Evolutionary conservation across 129 eudicot genomes (phyloP).

Genomic region (Flaveria brownii): DNA sequence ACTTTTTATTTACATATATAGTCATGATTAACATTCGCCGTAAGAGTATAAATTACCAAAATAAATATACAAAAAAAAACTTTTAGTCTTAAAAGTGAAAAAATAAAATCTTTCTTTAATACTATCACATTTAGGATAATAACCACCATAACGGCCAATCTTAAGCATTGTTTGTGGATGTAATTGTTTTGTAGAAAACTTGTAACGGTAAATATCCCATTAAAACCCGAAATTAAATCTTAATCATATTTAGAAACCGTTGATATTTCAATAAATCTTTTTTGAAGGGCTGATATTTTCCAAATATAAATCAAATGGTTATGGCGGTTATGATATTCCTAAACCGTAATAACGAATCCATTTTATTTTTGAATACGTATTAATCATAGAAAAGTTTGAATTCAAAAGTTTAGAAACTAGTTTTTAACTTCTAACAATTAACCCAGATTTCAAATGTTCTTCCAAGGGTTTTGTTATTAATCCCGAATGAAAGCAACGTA

Average conservation of each 20-base stretch:
- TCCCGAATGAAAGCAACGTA: no score
- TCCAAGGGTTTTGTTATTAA: no score
- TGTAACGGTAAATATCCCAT: not conserved
- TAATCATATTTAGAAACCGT: not conserved
- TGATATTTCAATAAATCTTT: no score
- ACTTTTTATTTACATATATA: not conserved
- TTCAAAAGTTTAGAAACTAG: not conserved
- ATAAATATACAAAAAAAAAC: not conserved
- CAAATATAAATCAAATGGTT: not conserved
- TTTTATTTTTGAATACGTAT: not conserved
- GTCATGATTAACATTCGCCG: not conserved
- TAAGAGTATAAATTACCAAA: not conserved
- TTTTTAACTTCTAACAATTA: no score
- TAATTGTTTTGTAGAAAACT: not conserved
- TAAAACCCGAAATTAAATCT: not conserved
- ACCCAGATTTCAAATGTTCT: no score
- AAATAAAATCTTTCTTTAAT: not conserved
- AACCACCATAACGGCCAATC: conserved; percentile 3
- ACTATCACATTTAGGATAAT: not conserved
- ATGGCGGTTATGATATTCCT: not conserved
- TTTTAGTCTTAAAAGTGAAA: not conserved
- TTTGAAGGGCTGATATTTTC: not conserved
- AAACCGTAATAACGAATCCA: not conserved
- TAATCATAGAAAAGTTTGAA: not conserved
- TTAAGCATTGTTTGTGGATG: not conserved